Conservation (phyloP, 768 basidiomycete genomes). For the Pilatotrama ljubarskyi region DNA sequence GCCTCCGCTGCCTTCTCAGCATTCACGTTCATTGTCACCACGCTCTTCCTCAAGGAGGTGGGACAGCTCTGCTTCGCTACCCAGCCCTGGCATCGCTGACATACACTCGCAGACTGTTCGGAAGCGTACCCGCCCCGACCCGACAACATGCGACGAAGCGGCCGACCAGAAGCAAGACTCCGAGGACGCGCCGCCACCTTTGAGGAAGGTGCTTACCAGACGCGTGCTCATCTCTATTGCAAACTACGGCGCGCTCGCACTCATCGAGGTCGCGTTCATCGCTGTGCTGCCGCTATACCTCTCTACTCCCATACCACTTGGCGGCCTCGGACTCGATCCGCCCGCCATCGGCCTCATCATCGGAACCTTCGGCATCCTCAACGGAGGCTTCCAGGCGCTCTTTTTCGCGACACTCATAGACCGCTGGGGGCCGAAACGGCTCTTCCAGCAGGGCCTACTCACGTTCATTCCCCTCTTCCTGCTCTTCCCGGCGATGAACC, state of each 20-base stretch:
- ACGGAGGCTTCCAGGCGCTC: slow-evolving; percentile 39
- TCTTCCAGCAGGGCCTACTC: slow-evolving; percentile 29
- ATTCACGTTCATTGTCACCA: slow-evolving; percentile 28
- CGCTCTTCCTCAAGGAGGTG: slow-evolving; percentile 36
- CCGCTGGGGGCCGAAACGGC: slow-evolving; percentile 37
- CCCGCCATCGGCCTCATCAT: slow-evolving; percentile 40
- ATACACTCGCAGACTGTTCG: not conserved
- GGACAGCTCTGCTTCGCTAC: not conserved
- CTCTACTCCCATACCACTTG: slow-evolving; percentile 38
- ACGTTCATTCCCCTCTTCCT: slow-evolving; percentile 28
- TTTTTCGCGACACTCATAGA: slow-evolving; percentile 39
- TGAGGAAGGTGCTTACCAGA: slow-evolving; percentile 33
- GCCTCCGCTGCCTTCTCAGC: slow-evolving; percentile 30
- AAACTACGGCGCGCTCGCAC: slow-evolving; percentile 36
- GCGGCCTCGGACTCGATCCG: slow-evolving; percentile 40
- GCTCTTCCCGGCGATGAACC: slow-evolving; percentile 33
- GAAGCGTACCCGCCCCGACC: not conserved
- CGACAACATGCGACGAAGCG: not conserved
- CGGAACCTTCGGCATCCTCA: slow-evolving; percentile 36
- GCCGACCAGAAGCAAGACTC: not conserved
- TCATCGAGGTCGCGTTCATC: slow-evolving; percentile 39
- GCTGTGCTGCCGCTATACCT: slow-evolving; percentile 42
- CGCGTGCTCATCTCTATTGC: slow-evolving; percentile 36
- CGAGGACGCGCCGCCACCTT: slow-evolving; percentile 12
- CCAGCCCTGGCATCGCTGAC: not conserved